Evolutionary conservation across 2,329 filamentous ascomycete genomes (phyloP), one percentile per base, ranked within the genome.

Genomic region (Neonectria punicea): DNA sequence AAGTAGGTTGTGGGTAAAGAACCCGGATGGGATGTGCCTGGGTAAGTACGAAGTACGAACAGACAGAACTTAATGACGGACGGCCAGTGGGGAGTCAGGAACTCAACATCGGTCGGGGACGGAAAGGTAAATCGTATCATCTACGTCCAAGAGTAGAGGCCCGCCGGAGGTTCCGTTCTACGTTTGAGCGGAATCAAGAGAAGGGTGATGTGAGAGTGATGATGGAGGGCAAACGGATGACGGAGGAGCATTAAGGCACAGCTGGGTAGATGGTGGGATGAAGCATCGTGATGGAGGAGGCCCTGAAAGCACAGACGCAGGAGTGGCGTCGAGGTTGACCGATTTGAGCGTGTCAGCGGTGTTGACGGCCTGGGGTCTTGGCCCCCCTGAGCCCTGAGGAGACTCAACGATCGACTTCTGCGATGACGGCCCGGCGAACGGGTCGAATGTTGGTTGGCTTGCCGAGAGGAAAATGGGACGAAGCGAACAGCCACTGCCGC

Each of bases 391-490:
- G 25, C 25, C 25, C 57, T 57, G 57, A 53, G 61, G 63, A 68
- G 63, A 25, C 25, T 50, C 41, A 53, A 53, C 51, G 67, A 65
- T 55, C 61, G 61, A 65, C 61, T 67, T 67, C 61, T 59, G 69
- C 60, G 63, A 60, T 44, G 55, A 58, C 70, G 71, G 70, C 62
- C 71, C 70, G 71, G 63, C 64, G 61, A 58, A 72, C 66, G 67
- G 65, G 69, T 63, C 61, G 43, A 54, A 36, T 69, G 68, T 55
- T 59, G 67, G 44, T 22, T 34, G 56, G 43, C 28, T 20, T 53
- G 25, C 46, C 56, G 28, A 39, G 50, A 63, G 20, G 28, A 28
- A 56, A 46, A 64, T 44, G 44, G 61, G 34, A 56, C 36, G 36
- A 39, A 39, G 47, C 46, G 54, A 36, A 46, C 50, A 55, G 51